Evolutionary conservation across 1,284 basidiomycete genomes (phyloP).

Genomic region (Pyrrhoderma noxium): DNA sequence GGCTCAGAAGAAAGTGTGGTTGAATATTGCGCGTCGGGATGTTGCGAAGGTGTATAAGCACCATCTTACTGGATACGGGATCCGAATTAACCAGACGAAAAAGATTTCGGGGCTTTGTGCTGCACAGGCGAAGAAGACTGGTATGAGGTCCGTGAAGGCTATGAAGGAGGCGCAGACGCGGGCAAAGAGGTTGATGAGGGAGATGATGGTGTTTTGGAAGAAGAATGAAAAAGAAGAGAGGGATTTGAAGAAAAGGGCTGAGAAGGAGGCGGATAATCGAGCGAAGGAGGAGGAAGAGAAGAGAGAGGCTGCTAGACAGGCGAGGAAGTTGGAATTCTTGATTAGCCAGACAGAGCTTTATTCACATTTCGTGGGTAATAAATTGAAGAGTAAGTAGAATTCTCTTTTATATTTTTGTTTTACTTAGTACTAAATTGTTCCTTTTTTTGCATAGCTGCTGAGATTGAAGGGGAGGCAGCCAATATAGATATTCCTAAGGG

Average conservation of each 20-base stretch:
- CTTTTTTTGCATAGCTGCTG: constrained; percentile 52
- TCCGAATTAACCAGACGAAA: constrained; percentile 61
- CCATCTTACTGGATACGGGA: constrained; percentile 56
- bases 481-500: constrained; percentile 44
- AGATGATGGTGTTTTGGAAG: constrained; percentile 97
- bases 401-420: constrained; percentile 1
- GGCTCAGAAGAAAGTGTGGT: constrained; percentile 81
- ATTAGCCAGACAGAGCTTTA: constrained; percentile 99
- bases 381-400: constrained; percentile 79
- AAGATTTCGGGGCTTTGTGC: constrained; percentile 74
- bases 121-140: constrained; percentile 75
- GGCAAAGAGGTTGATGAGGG: constrained; percentile 82
- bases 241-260: constrained; percentile 88
- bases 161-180: constrained; percentile 87
- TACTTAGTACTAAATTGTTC: constrained; percentile 12
- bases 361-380: constrained; percentile 98
- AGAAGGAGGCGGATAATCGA: constrained; percentile 87
- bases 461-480: constrained; percentile 74
- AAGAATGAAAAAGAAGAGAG: constrained; percentile 97
- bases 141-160: constrained; percentile 73
- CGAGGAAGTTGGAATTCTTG: constrained; percentile 96
- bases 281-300: constrained; percentile 95
- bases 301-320: constrained; percentile 91
- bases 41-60: constrained; percentile 84
- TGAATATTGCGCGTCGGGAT: constrained; percentile 74